Evolutionary conservation across 2,329 filamentous ascomycete species (phyloP).

Genomic region (Teratosphaeria epicoccoides): DNA sequence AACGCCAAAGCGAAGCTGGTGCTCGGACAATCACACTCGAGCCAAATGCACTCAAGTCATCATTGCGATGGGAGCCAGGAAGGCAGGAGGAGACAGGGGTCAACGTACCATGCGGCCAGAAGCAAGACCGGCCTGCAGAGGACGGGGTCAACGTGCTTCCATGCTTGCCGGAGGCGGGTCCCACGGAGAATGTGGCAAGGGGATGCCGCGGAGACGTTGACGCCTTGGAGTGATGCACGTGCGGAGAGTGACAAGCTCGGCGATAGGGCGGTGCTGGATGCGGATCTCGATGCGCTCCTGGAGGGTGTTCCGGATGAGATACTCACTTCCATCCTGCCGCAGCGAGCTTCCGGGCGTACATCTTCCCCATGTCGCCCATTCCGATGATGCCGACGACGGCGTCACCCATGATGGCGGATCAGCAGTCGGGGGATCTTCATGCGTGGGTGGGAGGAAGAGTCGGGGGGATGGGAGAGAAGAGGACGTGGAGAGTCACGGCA

Average conservation of each 20-base stretch:
- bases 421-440: neutral
- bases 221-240: no score
- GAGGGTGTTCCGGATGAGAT: slow-evolving; percentile 8
- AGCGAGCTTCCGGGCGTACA: slow-evolving; percentile 86
- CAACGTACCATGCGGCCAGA: neutral
- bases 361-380: slow-evolving; percentile 99
- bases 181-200: no score
- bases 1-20: slow-evolving; percentile 63
- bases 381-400: slow-evolving; percentile 89
- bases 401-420: slow-evolving; percentile 43
- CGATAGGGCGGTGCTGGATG: slow-evolving; percentile 1
- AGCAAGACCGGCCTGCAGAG: neutral
- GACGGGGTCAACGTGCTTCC: no score
- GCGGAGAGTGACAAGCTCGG: neutral
- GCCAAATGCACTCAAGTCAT: slow-evolving; percentile 99
- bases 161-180: no score
- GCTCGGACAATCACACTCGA: slow-evolving; percentile 74
- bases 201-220: no score
- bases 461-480: slow-evolving; percentile 1
- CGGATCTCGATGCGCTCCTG: no score
- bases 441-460: neutral
- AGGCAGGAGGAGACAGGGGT: neutral
- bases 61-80: slow-evolving; percentile 44
- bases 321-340: slow-evolving; percentile 92
- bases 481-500: neutral